phyloP scores from a whole-genome alignment of 306 rosid species.

The Dicorynia guianensis region DNA sequence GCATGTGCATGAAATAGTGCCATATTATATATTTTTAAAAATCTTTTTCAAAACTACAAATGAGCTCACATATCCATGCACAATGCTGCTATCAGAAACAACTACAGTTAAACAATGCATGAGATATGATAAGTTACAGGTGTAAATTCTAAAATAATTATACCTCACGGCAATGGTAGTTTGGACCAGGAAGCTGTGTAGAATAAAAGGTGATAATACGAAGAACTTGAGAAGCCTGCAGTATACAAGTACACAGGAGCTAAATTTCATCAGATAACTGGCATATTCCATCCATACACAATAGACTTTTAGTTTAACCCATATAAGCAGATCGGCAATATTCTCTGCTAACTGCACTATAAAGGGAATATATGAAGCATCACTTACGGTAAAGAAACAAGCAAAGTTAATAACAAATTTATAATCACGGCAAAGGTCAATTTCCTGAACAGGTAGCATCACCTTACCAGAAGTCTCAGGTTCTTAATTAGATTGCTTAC shows the following conservation, averaged over 20 bases:
- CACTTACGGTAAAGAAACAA: background rate
- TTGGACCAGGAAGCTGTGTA: slow-evolving; percentile 99
- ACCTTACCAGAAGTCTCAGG: too few species aligned
- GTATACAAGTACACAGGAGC: slow-evolving; percentile 32
- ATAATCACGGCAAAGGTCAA: background rate
- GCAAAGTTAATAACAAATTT: background rate
- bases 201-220: slow-evolving; percentile 91
- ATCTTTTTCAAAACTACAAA: background rate
- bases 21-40: background rate
- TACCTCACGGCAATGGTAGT: slow-evolving; percentile 99
- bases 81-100: background rate
- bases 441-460: background rate
- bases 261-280: slow-evolving; percentile 20
- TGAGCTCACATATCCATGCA: background rate
- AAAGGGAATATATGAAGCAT: background rate
- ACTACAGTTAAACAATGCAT: slow-evolving; percentile 2
- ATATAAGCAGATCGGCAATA: background rate
- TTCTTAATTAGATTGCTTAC: background rate
- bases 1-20: slow-evolving; percentile 25
- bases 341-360: background rate
- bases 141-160: slow-evolving; percentile 19
- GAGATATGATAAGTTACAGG: slow-evolving; percentile 1
- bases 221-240: slow-evolving; percentile 85
- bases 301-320: slow-evolving; percentile 2
- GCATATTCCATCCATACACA: background rate